Evolutionary conservation across 177 flowering plant species (phyloP).

Genomic region (Telopea speciosissima): DNA sequence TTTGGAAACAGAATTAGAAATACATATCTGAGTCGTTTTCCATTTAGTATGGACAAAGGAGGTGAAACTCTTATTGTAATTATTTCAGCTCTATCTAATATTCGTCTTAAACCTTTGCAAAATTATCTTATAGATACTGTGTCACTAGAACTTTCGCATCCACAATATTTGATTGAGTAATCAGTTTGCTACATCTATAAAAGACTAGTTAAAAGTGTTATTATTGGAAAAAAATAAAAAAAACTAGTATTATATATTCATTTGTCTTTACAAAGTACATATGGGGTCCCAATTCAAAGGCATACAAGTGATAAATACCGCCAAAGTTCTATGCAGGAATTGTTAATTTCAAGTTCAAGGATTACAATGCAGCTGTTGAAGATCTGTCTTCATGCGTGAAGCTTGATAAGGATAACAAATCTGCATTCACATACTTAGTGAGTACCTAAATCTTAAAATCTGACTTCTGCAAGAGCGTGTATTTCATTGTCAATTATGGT

Average conservation of each 20-base stretch:
- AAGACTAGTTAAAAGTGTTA: no score
- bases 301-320: neutral
- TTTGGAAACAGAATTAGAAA: no score
- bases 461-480: conserved; percentile 5
- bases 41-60: no score
- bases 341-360: conserved; percentile 83
- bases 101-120: no score
- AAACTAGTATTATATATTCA: neutral
- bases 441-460: conserved; percentile 20
- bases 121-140: no score
- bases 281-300: conserved; percentile 1
- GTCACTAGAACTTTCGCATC: no score
- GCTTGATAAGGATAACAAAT: conserved; percentile 68
- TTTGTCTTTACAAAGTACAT: neutral
- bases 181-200: no score
- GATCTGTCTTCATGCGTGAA: conserved; percentile 78
- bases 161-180: no score
- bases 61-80: no score
- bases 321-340: conserved; percentile 56
- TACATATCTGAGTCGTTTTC: no score
- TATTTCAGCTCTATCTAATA: no score
- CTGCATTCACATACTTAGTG: conserved; percentile 85
- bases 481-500: neutral
- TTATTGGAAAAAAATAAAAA: neutral
- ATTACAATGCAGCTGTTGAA: conserved; percentile 71